Percentiles rank a stretch among this genome's conserved stretches.
phyloP scores from a whole-genome alignment of 208 protist species.

The Entamoeba moshkovskii region DNA sequence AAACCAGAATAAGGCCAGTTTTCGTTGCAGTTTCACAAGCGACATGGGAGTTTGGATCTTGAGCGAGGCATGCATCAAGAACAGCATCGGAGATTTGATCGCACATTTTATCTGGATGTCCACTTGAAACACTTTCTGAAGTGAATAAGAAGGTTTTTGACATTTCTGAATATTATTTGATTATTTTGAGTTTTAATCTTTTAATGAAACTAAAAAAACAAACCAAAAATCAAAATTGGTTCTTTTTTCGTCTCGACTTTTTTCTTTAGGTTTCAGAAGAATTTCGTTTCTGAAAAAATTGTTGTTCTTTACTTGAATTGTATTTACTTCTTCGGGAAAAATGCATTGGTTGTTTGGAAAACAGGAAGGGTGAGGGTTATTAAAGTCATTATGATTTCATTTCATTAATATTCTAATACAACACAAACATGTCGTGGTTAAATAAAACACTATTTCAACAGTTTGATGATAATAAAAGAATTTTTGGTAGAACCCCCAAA shows the following conservation, averaged over 20 bases:
- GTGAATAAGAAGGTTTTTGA: constrained; percentile 69
- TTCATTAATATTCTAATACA: too few relatives aligned
- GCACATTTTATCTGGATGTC: constrained; percentile 98
- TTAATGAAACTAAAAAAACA: constrained; percentile 81
- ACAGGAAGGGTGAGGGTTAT: too few relatives aligned
- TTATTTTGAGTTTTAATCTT: constrained; percentile 93
- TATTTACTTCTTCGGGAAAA: too few relatives aligned
- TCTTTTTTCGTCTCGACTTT: constrained; percentile 61
- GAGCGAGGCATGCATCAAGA: constrained; percentile 87
- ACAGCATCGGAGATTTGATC: constrained; percentile 96
- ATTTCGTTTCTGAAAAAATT: too few relatives aligned
- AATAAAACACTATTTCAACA: too few relatives aligned
- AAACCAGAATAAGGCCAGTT: constrained; percentile 92
- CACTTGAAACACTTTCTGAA: constrained; percentile 94
- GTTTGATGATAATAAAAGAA: too few relatives aligned
- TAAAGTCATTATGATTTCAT: too few relatives aligned
- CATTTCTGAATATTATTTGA: constrained; percentile 87
- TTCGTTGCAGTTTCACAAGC: constrained; percentile 92
- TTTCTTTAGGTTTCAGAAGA: not conserved
- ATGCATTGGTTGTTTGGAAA: too few relatives aligned
- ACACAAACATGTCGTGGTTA: too few relatives aligned
- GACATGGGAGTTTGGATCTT: constrained; percentile 86
- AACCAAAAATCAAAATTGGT: constrained; percentile 68
- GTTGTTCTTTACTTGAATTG: too few relatives aligned
- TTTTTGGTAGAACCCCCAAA: too few relatives aligned